These are phyloP conservation scores for Hypomontagnella submonticulosa DNA, from an alignment of 495 filamentous ascomycete genomes.

Conservation along the genomic window DNA sequence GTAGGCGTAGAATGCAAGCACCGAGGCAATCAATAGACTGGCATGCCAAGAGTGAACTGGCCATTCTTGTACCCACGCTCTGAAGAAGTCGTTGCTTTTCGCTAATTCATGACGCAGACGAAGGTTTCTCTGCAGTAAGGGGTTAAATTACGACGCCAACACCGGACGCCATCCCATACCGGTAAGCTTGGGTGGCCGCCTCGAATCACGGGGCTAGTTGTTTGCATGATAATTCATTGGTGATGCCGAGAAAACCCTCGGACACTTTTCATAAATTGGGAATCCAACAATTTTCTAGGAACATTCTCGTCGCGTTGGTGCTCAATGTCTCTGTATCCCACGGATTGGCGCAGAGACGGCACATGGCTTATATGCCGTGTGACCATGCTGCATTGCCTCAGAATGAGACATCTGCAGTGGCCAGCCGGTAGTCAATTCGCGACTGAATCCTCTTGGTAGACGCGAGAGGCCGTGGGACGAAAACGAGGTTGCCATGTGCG, in stretches of 20 bases:
- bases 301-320: not conserved
- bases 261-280: slow-evolving; percentile 12
- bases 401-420: slow-evolving; percentile 34
- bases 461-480: slow-evolving; percentile 28
- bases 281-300: slow-evolving; percentile 20
- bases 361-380: slow-evolving; percentile 11
- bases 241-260: slow-evolving; percentile 2
- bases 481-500: slow-evolving; percentile 43
- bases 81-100: slow-evolving; percentile 10
- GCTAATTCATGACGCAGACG: slow-evolving; percentile 12
- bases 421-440: slow-evolving; percentile 23
- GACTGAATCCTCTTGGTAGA: slow-evolving; percentile 29
- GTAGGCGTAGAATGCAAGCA: slow-evolving; percentile 1
- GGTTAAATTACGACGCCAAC: slow-evolving; percentile 16
- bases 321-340: slow-evolving; percentile 2
- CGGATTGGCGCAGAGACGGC: slow-evolving; percentile 4
- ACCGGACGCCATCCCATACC: slow-evolving; percentile 18
- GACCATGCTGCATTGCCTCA: slow-evolving; percentile 19
- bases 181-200: slow-evolving; percentile 19
- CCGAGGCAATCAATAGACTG: slow-evolving; percentile 5
- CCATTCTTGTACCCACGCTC: not conserved
- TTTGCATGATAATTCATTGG: slow-evolving; percentile 17
- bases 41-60: not conserved
- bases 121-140: not conserved
- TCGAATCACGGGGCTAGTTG: slow-evolving; percentile 1